These are phyloP conservation scores for Coriolopsis trogii DNA, from an alignment of 1,284 basidiomycete genomes.

Conservation along the genomic window DNA sequence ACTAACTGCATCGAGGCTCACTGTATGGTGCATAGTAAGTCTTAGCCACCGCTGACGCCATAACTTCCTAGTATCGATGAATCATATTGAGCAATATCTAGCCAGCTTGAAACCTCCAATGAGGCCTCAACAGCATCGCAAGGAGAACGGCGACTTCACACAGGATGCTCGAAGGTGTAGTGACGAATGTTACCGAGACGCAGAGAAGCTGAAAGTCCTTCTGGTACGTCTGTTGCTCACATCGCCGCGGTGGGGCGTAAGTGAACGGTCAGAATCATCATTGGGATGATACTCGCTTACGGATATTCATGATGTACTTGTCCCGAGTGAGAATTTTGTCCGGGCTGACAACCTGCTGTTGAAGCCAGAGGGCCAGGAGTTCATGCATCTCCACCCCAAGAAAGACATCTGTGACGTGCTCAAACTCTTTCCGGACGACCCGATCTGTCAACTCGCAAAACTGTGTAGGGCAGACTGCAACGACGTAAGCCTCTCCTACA, in stretches of 20 bases:
- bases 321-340: too few relatives aligned
- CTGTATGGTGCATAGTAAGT: constrained; percentile 30
- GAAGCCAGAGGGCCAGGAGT: not conserved
- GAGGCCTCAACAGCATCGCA: not conserved
- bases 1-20: constrained; percentile 28
- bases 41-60: too few relatives aligned
- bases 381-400: not conserved
- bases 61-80: too few relatives aligned
- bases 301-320: too few relatives aligned
- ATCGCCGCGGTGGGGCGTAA: too few relatives aligned
- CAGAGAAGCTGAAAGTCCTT: not conserved
- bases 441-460: constrained; percentile 42
- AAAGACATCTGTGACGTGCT: constrained; percentile 16
- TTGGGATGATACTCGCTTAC: too few relatives aligned
- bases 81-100: too few relatives aligned
- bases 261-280: too few relatives aligned
- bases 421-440: constrained; percentile 36
- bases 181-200: constrained; percentile 9
- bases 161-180: constrained; percentile 4
- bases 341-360: too few relatives aligned
- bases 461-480: constrained; percentile 42
- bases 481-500: constrained; percentile 35
- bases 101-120: not conserved
- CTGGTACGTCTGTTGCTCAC: too few relatives aligned
- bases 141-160: not conserved